Percentiles rank a stretch among this genome's conserved stretches.
phyloP scores from a whole-genome alignment of 768 basidiomycete species.

The Mrakia hoshinonis region DNA sequence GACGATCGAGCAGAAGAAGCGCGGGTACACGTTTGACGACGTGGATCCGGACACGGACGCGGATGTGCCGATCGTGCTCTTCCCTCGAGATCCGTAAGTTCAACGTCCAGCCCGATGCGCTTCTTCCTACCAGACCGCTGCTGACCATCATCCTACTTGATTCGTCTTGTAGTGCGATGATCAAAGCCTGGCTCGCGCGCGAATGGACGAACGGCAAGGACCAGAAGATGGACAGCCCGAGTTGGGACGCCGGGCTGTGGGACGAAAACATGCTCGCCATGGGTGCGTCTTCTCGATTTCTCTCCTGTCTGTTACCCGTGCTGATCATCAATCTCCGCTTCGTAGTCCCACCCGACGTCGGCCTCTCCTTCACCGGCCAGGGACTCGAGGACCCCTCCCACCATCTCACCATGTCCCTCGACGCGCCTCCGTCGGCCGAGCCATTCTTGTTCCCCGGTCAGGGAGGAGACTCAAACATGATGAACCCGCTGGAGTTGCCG shows the following conservation, averaged over 20 bases:
- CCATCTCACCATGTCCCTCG: slow-evolving; percentile 8
- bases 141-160: no score
- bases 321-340: not conserved
- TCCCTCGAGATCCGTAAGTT: slow-evolving; percentile 6
- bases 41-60: slow-evolving; percentile 25
- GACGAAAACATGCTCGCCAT: slow-evolving; percentile 1
- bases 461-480: no score
- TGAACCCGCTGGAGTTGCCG: no score
- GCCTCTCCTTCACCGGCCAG: not conserved
- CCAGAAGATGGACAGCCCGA: not conserved
- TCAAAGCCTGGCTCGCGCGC: slow-evolving; percentile 9
- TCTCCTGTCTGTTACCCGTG: not conserved
- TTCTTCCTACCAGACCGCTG: no score
- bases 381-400: not conserved
- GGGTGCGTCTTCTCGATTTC: not conserved
- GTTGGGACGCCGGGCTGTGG: not conserved
- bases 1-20: slow-evolving; percentile 30
- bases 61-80: not conserved
- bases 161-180: not conserved
- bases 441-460: no score
- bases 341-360: not conserved
- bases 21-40: slow-evolving; percentile 20
- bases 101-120: not conserved
- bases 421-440: not conserved
- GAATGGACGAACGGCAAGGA: not conserved